Conservation (phyloP, 2,329 filamentous ascomycete genomes). For the Moelleriella libera region DNA sequence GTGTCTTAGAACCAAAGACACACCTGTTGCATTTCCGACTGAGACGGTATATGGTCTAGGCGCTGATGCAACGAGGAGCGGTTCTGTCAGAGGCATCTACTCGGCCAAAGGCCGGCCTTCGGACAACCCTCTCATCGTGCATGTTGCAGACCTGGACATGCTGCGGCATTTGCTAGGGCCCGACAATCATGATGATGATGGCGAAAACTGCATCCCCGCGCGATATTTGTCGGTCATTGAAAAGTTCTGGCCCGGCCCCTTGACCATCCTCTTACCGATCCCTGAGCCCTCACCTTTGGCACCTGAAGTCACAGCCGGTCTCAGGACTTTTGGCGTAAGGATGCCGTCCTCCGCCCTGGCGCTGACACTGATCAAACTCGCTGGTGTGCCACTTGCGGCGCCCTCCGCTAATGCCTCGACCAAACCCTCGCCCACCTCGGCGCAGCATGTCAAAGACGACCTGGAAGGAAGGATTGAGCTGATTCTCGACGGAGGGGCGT, state of each 20-base stretch:
- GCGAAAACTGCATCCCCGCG: conserved; percentile 40
- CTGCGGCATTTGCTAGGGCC: conserved; percentile 44
- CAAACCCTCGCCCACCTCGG: conserved; percentile 80
- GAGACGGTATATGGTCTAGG: conserved; percentile 96
- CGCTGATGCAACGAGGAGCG: conserved; percentile 82
- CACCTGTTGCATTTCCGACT: conserved; percentile 87
- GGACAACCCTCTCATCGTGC: conserved; percentile 92
- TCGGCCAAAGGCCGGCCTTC: conserved; percentile 77
- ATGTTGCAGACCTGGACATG: conserved; percentile 72
- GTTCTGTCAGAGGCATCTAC: conserved; percentile 83
- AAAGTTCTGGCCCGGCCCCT: conserved; percentile 84
- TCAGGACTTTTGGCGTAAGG: conserved; percentile 74
- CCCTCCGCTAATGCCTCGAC: conserved; percentile 93
- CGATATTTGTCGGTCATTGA: conserved; percentile 69
- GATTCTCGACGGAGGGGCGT: conserved; percentile 80
- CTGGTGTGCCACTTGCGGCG: conserved; percentile 68
- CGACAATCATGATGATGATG: conserved; percentile 14
- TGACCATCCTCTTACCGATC: conserved; percentile 80
- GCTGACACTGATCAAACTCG: conserved; percentile 68
- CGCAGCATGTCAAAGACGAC: conserved; percentile 79
- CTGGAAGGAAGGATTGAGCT: conserved; percentile 68
- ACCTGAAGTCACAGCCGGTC: conserved; percentile 79
- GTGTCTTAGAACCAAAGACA: conserved; percentile 48
- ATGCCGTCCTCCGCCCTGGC: conserved; percentile 83
- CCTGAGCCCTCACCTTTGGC: conserved; percentile 58